Evolutionary conservation across 1,284 basidiomycete genomes (phyloP), one percentile per base, ranked within the genome.

Genomic region (Leccinum insolens): DNA sequence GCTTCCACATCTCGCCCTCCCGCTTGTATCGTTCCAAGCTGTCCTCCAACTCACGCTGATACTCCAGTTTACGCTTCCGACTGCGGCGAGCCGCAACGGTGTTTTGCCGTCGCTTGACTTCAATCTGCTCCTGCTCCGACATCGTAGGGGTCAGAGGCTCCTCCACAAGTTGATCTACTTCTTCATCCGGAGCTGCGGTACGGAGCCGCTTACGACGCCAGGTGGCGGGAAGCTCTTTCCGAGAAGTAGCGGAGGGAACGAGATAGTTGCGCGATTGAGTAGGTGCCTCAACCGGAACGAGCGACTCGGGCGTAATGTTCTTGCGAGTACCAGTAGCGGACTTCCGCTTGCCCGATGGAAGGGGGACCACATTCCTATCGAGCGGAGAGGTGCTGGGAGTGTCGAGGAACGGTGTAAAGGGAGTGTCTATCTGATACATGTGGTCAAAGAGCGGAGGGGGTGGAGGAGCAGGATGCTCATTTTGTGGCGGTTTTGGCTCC

Each of bases 61-160:
- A 86, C 81, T 91, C 88, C 31, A 92, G 80, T 84, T 94, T 95
- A 57, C 93, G 84, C 85, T 89, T 88, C 7, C 93, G 83, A 71
- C 86, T 89, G 65, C 90, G 85, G 8, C 93, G 84, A 52, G 93
- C 93, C 0, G 93, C 93, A 14, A 95, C 78, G 1, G 93, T 94
- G 78, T 95, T 95, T 77, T 92, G 89, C 3, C 90, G 84, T 58
- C 93, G 86, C 84, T 95, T 95, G 28, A 83, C 83, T 78, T 90
- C 91, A 72, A 95, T 93, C 66, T 88, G 86, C 70, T 89, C 85
- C 71, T 85, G 77, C 76, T 88, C 89, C 2, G 81, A 81, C 76
- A 69, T 82, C 73, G 66, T 81, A 67, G 74, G 85, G 80, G 49
- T 83, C 57, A 84, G 1, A 62, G 25, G 83, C 25, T 86, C 86